A percentile compares a stretch with the other conserved stretches of the same genome.
Conservation (phyloP, 768 basidiomycete species). For the Tephrocybe sp. region DNA sequence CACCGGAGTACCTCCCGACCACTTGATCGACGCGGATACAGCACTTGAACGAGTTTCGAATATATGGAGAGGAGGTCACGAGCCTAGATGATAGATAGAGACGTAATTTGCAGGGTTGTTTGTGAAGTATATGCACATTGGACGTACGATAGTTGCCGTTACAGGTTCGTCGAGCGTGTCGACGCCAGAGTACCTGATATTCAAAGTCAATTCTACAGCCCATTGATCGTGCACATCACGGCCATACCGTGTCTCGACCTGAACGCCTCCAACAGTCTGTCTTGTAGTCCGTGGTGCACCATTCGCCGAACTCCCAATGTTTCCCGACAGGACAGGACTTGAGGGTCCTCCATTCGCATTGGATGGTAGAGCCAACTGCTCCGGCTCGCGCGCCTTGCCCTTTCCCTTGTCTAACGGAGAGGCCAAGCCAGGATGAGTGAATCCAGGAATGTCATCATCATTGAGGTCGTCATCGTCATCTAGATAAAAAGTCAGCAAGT, state of each 20-base stretch:
- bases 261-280: conserved; percentile 79
- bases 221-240: not conserved
- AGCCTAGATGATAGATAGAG: conserved; percentile 45
- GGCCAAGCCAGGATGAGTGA: conserved; percentile 60
- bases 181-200: conserved; percentile 72
- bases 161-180: conserved; percentile 95
- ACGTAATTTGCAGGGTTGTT: conserved; percentile 2
- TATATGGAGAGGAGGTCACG: conserved; percentile 91
- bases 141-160: conserved; percentile 80
- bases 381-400: conserved; percentile 55
- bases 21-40: conserved; percentile 76
- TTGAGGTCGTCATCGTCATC: conserved; percentile 84
- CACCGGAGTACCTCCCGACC: conserved; percentile 82
- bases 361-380: conserved; percentile 47
- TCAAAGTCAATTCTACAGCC: not conserved
- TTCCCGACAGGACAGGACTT: conserved; percentile 57
- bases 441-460: conserved; percentile 79
- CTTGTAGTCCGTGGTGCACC: conserved; percentile 44
- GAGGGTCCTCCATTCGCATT: conserved; percentile 26
- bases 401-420: conserved; percentile 71
- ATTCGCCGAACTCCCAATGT: conserved; percentile 56
- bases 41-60: conserved; percentile 87
- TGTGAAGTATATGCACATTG: not conserved
- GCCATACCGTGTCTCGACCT: conserved; percentile 83
- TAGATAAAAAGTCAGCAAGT: conserved; percentile 18